These are phyloP conservation scores for Penicillium sp. DNA, from an alignment of 2,329 filamentous ascomycete species.

Conservation along the genomic window DNA sequence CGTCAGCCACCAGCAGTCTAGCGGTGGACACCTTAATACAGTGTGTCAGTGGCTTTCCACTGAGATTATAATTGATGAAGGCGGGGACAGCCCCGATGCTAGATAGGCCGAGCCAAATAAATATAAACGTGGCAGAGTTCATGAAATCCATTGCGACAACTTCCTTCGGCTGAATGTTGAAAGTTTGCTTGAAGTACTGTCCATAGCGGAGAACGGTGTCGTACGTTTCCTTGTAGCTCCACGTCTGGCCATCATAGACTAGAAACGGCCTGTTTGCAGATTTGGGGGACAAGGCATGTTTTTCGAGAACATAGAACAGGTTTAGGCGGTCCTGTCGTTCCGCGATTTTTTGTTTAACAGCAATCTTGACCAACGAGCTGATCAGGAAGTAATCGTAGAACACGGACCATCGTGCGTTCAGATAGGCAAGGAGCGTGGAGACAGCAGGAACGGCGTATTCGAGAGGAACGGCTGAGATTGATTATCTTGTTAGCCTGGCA, in stretches of 20 bases:
- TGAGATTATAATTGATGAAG: conserved; percentile 84
- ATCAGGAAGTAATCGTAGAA: conserved; percentile 64
- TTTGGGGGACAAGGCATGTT: conserved; percentile 57
- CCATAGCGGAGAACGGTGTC: conserved; percentile 68
- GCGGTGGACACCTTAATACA: conserved; percentile 67
- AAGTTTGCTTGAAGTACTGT: conserved; percentile 64
- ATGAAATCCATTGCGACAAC: conserved; percentile 78
- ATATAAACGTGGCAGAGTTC: conserved; percentile 75
- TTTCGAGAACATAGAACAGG: conserved; percentile 72
- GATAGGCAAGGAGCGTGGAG: conserved; percentile 66
- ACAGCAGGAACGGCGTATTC: conserved; percentile 56
- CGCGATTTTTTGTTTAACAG: conserved; percentile 43
- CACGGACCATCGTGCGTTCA: conserved; percentile 67
- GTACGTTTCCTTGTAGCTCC: conserved; percentile 75
- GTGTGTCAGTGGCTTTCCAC: conserved; percentile 66
- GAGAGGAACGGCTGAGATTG: conserved; percentile 32
- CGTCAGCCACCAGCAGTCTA: conserved; percentile 67
- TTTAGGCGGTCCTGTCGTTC: conserved; percentile 61
- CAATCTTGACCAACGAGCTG: conserved; percentile 48
- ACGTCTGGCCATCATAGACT: conserved; percentile 63
- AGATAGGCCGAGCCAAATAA: conserved; percentile 75
- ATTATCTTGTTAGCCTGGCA: neutral
- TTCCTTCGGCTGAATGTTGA: conserved; percentile 64
- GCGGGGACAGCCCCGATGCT: conserved; percentile 77
- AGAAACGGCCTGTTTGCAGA: conserved; percentile 53